Conservation (phyloP, 108 stramenopile species). For the Stephanodiscus triporus region DNA sequence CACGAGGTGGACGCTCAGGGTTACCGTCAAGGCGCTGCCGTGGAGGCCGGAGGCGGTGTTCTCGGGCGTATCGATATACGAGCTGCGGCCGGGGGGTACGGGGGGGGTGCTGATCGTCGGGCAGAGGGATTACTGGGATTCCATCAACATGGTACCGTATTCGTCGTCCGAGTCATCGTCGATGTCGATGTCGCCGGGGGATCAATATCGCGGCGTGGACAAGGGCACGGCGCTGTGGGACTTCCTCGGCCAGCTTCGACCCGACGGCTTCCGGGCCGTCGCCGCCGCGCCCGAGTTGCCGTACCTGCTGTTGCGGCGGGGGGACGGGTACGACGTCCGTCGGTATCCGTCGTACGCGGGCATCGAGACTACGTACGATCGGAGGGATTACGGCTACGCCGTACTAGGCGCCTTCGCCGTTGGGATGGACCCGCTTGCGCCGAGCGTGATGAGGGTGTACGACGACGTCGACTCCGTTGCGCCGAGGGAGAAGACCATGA, state of each 20-base stretch:
- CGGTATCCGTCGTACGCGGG: conserved; percentile 73
- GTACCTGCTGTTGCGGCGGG: conserved; percentile 81
- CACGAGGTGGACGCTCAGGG: conserved; percentile 92
- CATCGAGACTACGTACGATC: conserved; percentile 63
- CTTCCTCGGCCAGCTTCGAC: conserved; percentile 80
- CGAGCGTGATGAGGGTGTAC: conserved; percentile 76
- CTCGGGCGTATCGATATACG: conserved; percentile 92
- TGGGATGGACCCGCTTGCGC: conserved; percentile 77
- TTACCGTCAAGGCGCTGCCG: conserved; percentile 84
- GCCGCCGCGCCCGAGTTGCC: conserved; percentile 82
- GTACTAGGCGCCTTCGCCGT: conserved; percentile 73
- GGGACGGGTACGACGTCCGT: conserved; percentile 81
- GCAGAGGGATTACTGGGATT: conserved; percentile 96
- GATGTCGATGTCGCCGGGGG: conserved; percentile 14
- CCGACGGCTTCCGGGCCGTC: conserved; percentile 58
- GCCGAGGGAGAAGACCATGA: conserved; percentile 69
- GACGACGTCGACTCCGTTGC: conserved; percentile 51
- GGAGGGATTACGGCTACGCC: conserved; percentile 84
- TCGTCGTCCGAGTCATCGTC: neutral
- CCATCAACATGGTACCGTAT: conserved; percentile 73
- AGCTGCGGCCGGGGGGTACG: conserved; percentile 58
- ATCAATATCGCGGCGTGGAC: conserved; percentile 66
- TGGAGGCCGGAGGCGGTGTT: conserved; percentile 93
- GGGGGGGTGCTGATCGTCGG: conserved; percentile 65
- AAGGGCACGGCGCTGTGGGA: conserved; percentile 68